Evolutionary conservation across 2,329 filamentous ascomycete genomes (phyloP).

Genomic region (Colletotrichum zoysiae): DNA sequence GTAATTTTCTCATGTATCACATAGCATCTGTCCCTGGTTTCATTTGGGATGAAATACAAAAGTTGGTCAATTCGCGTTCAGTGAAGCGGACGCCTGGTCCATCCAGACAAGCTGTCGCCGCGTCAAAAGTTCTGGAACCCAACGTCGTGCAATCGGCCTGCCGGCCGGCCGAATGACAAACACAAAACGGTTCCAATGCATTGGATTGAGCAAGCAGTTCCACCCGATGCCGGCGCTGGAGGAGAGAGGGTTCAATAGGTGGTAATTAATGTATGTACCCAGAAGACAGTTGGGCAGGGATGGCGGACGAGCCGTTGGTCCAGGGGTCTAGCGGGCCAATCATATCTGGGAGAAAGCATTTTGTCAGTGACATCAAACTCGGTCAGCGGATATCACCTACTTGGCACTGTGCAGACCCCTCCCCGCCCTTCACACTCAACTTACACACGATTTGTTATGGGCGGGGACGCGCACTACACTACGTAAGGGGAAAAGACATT

Average conservation of each 20-base stretch:
- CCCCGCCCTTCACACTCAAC: conserved; percentile 1
- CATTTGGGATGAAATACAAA: conserved; percentile 6
- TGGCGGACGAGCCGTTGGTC: background rate
- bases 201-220: background rate
- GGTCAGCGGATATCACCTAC: conserved; percentile 13
- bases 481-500: background rate
- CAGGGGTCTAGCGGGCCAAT: conserved; percentile 22
- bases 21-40: conserved; percentile 17
- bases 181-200: background rate
- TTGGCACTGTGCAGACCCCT: conserved; percentile 17
- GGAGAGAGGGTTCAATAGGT: background rate
- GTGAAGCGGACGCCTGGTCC: background rate
- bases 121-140: background rate
- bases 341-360: conserved; percentile 10
- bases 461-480: conserved; percentile 5
- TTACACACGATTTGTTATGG: background rate
- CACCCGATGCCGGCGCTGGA: conserved; percentile 30
- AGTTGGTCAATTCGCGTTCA: background rate
- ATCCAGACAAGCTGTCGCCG: too few species aligned
- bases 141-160: background rate
- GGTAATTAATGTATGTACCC: background rate
- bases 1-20: conserved; percentile 26
- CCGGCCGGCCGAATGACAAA: conserved; percentile 20
- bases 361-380: conserved; percentile 31
- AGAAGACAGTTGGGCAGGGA: conserved; percentile 8